Evolutionary conservation across 805 yeast genomes (phyloP).

Genomic region (Wickerhamiella kurtzmanii): DNA sequence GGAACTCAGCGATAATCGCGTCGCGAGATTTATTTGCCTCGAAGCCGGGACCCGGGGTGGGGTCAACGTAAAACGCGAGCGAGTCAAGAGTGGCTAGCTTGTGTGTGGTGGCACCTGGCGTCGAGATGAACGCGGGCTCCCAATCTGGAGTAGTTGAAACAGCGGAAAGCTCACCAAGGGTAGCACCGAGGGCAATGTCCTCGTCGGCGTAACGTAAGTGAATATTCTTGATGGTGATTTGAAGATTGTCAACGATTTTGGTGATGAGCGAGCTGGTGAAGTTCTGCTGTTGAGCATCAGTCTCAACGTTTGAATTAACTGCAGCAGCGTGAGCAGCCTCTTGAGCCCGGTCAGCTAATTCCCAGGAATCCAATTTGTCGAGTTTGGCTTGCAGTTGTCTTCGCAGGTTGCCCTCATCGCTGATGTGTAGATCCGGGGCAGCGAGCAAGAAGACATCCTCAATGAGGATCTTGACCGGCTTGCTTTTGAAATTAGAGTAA

Average conservation of each 20-base stretch:
- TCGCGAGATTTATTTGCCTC: constrained; percentile 24
- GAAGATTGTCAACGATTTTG: constrained; percentile 85
- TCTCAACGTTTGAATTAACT: constrained; percentile 22
- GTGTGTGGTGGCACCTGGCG: constrained; percentile 50
- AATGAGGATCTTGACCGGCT: constrained; percentile 78
- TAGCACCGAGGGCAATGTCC: constrained; percentile 63
- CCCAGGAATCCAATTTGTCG: constrained; percentile 53
- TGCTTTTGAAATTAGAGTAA: constrained; percentile 85
- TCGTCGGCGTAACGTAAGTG: constrained; percentile 87
- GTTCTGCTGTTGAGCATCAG: constrained; percentile 40
- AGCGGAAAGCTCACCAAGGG: constrained; percentile 77
- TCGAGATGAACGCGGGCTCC: constrained; percentile 73
- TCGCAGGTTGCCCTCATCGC: constrained; percentile 45
- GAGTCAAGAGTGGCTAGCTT: constrained; percentile 65
- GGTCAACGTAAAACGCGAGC: constrained; percentile 69
- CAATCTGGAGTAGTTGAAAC: constrained; percentile 77
- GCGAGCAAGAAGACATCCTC: constrained; percentile 81
- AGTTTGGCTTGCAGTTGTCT: constrained; percentile 54
- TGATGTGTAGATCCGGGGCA: constrained; percentile 52
- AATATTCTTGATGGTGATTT: constrained; percentile 78
- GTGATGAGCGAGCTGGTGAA: constrained; percentile 80
- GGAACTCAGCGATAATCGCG: constrained; percentile 29
- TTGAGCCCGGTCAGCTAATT: constrained; percentile 23
- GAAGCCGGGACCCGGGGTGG: constrained; percentile 42
- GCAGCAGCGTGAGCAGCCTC: constrained; percentile 28